Percentiles rank a stretch among this genome's conserved stretches.
phyloP scores from a whole-genome alignment of 495 filamentous ascomycete genomes.

The Daldinia vernicosa region DNA sequence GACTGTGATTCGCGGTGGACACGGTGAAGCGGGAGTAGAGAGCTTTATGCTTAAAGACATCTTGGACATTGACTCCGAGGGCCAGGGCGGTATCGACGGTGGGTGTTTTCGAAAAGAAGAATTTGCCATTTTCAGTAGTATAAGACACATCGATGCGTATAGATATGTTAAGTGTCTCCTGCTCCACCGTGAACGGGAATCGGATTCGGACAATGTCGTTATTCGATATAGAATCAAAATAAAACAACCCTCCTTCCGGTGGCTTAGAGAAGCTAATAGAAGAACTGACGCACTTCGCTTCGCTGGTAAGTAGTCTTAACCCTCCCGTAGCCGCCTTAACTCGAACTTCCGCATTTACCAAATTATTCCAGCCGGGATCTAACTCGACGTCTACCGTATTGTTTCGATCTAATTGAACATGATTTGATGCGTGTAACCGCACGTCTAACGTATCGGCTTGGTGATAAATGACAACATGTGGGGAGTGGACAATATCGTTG shows the following conservation, averaged over 20 bases:
- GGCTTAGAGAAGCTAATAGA: slow-evolving; percentile 64
- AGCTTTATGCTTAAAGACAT: slow-evolving; percentile 84
- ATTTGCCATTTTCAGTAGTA: slow-evolving; percentile 74
- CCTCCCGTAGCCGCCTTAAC: slow-evolving; percentile 87
- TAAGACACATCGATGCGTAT: slow-evolving; percentile 83
- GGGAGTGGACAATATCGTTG: slow-evolving; percentile 51
- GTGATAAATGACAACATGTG: slow-evolving; percentile 58
- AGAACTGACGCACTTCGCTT: slow-evolving; percentile 67
- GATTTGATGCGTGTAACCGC: slow-evolving; percentile 56
- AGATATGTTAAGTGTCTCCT: slow-evolving; percentile 73
- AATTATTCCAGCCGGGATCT: slow-evolving; percentile 77
- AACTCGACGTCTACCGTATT: slow-evolving; percentile 79
- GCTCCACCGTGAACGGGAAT: slow-evolving; percentile 88
- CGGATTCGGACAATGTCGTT: slow-evolving; percentile 64
- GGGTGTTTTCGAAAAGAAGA: slow-evolving; percentile 71
- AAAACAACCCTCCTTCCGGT: slow-evolving; percentile 71
- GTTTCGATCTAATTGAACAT: slow-evolving; percentile 79
- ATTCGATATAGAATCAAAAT: slow-evolving; percentile 63
- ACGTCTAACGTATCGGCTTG: slow-evolving; percentile 59
- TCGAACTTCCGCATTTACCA: slow-evolving; percentile 72
- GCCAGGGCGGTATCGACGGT: slow-evolving; percentile 76
- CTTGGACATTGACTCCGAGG: slow-evolving; percentile 94
- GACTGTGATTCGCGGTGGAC: slow-evolving; percentile 75
- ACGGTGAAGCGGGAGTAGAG: slow-evolving; percentile 92
- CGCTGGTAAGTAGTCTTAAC: slow-evolving; percentile 79